Base-by-base conservation (phyloP, 768 basidiomycete species). In the Russula abietina region DNA sequence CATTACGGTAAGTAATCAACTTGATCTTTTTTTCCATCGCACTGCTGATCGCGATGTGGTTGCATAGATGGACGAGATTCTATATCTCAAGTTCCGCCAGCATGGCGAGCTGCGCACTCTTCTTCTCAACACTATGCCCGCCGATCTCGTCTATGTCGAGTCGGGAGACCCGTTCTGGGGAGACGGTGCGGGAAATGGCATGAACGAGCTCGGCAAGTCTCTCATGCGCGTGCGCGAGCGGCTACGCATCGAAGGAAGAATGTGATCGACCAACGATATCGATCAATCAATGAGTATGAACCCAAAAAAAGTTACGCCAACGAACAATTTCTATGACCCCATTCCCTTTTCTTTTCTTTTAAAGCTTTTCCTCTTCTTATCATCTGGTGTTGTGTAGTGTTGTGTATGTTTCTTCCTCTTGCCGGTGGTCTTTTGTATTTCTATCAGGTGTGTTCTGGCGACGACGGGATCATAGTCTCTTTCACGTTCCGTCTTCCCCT, bases 51-150 rank as follows among this genome's bases (percentile, higher is more conserved):
- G 22, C 9, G 48, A 26, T 52, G 32, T 30, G 30, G 64, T 26
- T 57, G 43, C 49, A 54, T 54, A 89, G 88, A 82, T 89, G 83
- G 83, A 87, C 49, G 82, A 86, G 9, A 87, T 86, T 41, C 67
- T 90, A 54, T 78, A 78, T 64, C 68, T 78, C 63, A 93, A 93
- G 70, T 86, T 92, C 68, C 79, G 74, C 53, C 90, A 92, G 74
- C 87, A 93, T 69, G 75, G 80, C 0, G 75, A 80, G 36, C 71
- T 92, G 57, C 81, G 83, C 41, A 63, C 63, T 26, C 69, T 81
- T 68, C 79, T 92, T 17, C 70, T 89, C 26, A 69, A 72, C 22
- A 89, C 89, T 3, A 80, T 78, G 10, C 68, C 76, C 17, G 75
- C 77, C 2, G 75, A 68, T 1, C 69, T 70, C 26, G 57, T 85